Base-by-base conservation (phyloP, 495 filamentous ascomycete genomes). In the Penicillium paxilli region DNA sequence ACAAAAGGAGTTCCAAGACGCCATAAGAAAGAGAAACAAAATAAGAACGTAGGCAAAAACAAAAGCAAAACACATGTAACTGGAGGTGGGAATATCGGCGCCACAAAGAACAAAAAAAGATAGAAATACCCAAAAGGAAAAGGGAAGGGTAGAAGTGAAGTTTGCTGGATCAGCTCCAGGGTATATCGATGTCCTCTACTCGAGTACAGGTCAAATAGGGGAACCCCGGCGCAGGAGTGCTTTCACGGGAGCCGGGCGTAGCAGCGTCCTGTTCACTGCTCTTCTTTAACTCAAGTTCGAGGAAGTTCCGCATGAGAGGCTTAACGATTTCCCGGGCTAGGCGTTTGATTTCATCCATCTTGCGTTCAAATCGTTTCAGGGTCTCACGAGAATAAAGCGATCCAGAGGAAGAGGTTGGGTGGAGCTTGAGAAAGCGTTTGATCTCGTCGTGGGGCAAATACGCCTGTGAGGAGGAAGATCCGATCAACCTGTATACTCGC, bases 401-500 rank as follows among this genome's bases (percentile, higher is more conserved):
- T 73, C 84, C 69, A 6, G 72, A 52, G 12, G 73, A 73, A 0
- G 71, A 62, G 9, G 74, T 76, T 1, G 75, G 72, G 32, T 74
- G 72, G 17, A 91, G 72, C 60, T 92, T 92, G 25, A 96, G 78
- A 51, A 96, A 96, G 22, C 83, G 82, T 68, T 96, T 96, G 58
- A 92, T 83, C 58, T 96, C 91, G 59, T 95, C 91, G 63, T 92
- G 90, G 2, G 77, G 64, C 0, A 96, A 82, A 64, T 96, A 96
- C 5, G 79, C 75, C 20, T 78, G 69, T 0, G 80, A 71, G 0
- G 79, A 79, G 0, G 75, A 63, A 0, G 80, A 79, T 16, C 87
- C 87, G 14, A 96, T 77, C 11, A 87, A 72, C 35, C 88, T 80
- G 69, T 87, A 96, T 0, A 91, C 79, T n/a, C 83, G 79, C 7